Evolutionary conservation across 2,329 filamentous ascomycete genomes (phyloP).

Genomic region (Zasmidium citrigriseum): DNA sequence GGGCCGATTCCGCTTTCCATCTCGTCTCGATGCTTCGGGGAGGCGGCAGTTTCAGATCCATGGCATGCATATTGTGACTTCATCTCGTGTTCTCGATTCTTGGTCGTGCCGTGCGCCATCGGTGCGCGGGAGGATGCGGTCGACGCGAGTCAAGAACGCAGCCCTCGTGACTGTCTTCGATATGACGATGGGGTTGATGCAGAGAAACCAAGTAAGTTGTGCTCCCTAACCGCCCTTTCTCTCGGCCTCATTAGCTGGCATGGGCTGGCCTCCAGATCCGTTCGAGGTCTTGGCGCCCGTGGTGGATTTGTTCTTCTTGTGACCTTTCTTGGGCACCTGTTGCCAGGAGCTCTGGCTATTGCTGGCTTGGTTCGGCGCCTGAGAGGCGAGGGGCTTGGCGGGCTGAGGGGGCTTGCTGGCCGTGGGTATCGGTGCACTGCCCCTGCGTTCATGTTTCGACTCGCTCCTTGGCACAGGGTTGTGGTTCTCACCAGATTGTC

Average conservation of each 20-base stretch:
- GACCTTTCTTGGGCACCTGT: conserved; percentile 27
- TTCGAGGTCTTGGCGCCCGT: conserved; percentile 14
- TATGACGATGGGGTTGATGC: neutral
- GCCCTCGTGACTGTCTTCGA: too few relatives aligned
- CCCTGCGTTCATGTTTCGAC: conserved; percentile 26
- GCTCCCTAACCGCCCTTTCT: conserved; percentile 45
- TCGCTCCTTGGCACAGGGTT: conserved; percentile 14
- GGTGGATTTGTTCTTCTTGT: conserved; percentile 38
- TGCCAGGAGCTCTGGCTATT: conserved; percentile 29
- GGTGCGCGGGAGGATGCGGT: neutral
- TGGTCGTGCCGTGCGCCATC: neutral
- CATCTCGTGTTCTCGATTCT: neutral
- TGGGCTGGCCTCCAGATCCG: conserved; percentile 37
- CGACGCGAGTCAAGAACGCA: neutral
- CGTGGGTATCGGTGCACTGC: conserved; percentile 23
- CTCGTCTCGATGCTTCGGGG: neutral
- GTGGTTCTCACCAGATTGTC: conserved; percentile 25
- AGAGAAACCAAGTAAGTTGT: neutral
- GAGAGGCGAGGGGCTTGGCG: neutral
- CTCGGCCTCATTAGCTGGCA: conserved; percentile 47
- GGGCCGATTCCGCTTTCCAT: neutral
- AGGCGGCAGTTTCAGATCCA: neutral
- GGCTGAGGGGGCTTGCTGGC: conserved; percentile 7
- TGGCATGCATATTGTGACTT: neutral
- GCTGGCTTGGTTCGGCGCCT: conserved; percentile 4